Evolutionary conservation across 257 asterid species (phyloP).

Genomic region (Nicotiana obtusifolia): DNA sequence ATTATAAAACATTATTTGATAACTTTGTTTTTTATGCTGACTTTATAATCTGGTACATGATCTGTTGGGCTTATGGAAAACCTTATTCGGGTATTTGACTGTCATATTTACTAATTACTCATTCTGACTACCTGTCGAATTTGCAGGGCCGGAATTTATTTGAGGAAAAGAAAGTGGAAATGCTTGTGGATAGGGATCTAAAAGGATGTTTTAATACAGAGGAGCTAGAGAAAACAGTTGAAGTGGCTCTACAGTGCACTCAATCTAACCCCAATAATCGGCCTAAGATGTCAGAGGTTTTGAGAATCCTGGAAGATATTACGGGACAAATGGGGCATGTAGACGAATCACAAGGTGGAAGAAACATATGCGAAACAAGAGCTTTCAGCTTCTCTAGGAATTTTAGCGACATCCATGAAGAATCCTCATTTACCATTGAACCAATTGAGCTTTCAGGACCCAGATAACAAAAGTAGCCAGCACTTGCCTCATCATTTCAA

Average conservation of each 20-base stretch:
- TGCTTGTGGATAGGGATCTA: slow-evolving; percentile 65
- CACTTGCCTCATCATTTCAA: background rate
- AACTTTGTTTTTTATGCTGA: background rate
- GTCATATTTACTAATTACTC: background rate
- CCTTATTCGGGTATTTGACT: background rate
- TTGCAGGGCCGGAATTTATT: slow-evolving; percentile 53
- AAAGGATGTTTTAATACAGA: slow-evolving; percentile 45
- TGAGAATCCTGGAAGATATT: slow-evolving; percentile 52
- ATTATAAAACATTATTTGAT: background rate
- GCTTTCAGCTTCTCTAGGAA: slow-evolving; percentile 65
- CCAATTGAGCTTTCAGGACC: slow-evolving; percentile 97
- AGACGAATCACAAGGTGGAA: slow-evolving; percentile 41
- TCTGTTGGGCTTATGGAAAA: background rate
- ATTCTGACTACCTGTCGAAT: background rate
- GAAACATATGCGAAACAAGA: slow-evolving; percentile 38
- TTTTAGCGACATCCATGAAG: slow-evolving; percentile 45
- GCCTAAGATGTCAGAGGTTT: slow-evolving; percentile 70
- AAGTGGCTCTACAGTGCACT: slow-evolving; percentile 59
- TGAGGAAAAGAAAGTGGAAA: slow-evolving; percentile 57
- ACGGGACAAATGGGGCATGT: slow-evolving; percentile 38
- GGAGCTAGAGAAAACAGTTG: slow-evolving; percentile 56
- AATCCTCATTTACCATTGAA: slow-evolving; percentile 68
- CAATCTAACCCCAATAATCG: slow-evolving; percentile 62
- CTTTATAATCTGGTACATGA: background rate
- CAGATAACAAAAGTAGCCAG: slow-evolving; percentile 25